Conservation (phyloP, 495 filamentous ascomycete species). For the Hypoxylon trugodes region DNA sequence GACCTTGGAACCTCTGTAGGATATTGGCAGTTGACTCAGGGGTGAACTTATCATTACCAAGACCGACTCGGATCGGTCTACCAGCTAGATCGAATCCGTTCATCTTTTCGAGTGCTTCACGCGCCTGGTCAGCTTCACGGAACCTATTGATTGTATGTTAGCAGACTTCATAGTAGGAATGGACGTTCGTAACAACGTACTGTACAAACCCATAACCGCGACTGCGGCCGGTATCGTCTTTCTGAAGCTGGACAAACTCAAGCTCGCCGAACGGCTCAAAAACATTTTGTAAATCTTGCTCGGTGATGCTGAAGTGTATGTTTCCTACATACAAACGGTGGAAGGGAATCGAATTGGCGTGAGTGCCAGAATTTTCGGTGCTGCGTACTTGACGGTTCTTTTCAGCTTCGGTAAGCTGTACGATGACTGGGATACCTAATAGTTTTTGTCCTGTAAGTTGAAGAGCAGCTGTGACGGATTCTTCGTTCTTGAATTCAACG, state of each 20-base stretch:
- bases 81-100: conserved; percentile 99
- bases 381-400: conserved; percentile 98
- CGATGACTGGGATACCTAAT: conserved; percentile 98
- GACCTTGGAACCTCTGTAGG: conserved; percentile 85
- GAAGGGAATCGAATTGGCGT: conserved; percentile 83
- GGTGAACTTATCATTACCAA: conserved; percentile 99
- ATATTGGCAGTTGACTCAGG: conserved; percentile 93
- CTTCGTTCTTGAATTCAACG: conserved; percentile 98
- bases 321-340: conserved; percentile 99
- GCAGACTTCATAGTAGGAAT: conserved; percentile 4
- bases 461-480: conserved; percentile 90
- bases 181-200: conserved; percentile 64
- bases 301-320: conserved; percentile 99
- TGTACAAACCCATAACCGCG: conserved; percentile 98
- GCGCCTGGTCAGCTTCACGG: conserved; percentile 87
- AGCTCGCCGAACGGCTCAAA: conserved; percentile 99
- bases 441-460: conserved; percentile 99
- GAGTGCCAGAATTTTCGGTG: conserved; percentile 70
- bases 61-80: conserved; percentile 96
- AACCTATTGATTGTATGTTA: conserved; percentile 70
- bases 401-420: conserved; percentile 97
- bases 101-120: conserved; percentile 97
- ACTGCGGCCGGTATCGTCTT: conserved; percentile 89
- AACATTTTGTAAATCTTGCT: conserved; percentile 92
- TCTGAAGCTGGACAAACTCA: conserved; percentile 96